Evolutionary conservation across 164 flowering plant genomes (phyloP), one percentile per base, ranked within the genome.

Genomic region (Paratinospora sagittata): DNA sequence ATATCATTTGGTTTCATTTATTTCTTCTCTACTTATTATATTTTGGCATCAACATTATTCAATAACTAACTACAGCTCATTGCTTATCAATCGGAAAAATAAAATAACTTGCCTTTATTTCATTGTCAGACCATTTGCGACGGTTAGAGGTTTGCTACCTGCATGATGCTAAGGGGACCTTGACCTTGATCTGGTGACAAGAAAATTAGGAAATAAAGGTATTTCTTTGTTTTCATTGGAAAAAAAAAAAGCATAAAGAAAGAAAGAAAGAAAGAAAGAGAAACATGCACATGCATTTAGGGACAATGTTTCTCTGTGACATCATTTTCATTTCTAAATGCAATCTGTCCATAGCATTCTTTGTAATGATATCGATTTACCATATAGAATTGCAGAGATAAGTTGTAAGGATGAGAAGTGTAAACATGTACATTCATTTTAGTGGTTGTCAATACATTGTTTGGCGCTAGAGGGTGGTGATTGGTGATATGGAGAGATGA

Each of bases 81-180:
- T 30, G 34, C 34, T 30, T 30, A 4, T 30, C 34, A 30, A 30
- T 30, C 4, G 34, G 34, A 30, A 30, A 30, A 1, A 30, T 30
- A 30, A 3, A 16, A 49, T 21, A 74, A 7, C 36, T 75, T 63
- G 7, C 14, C 68, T 49, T 74, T 76, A 86, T 85, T 89, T 87
- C 21, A 84, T 72, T 47, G 63, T 9, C 47, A 70, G 72, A 63
- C 90, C 88, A 87, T 89, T 36, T 80, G 77, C 3, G 72, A 66
- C 69, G 77, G 85, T 75, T 86, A 85, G 88, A 83, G 80, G 68
- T 78, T 82, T 73, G 88, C 88, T 27, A 67, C 78, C 27, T 71
- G 58, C 57, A 63, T 87, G 82, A 66, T 70, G 78, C 65, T 78
- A 58, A 81, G 71, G 81, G 79, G 76, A 70, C 69, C 82, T 75